A percentile compares a stretch with the other conserved stretches of the same genome.
Conservation (phyloP, 2,329 filamentous ascomycete species). For the Colletotrichum sp. region DNA sequence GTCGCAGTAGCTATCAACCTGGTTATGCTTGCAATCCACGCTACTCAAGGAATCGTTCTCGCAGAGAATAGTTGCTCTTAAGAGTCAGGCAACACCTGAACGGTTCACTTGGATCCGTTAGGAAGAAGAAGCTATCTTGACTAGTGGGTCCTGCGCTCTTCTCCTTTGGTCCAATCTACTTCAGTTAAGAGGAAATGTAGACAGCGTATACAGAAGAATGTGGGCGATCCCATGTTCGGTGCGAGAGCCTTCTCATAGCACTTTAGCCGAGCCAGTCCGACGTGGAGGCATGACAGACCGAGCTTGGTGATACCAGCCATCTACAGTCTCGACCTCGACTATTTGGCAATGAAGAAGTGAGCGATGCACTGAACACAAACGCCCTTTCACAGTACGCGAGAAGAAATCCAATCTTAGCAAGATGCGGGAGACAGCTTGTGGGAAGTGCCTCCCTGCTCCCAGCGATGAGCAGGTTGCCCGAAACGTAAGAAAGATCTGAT, state of each 20-base stretch:
- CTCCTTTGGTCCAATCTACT: background rate
- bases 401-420: background rate
- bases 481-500: background rate
- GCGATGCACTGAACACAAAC: background rate
- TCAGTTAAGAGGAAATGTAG: background rate
- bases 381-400: background rate
- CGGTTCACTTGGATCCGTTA: background rate
- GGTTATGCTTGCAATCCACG: background rate
- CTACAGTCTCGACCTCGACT: background rate
- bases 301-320: background rate
- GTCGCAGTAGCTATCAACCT: background rate
- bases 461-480: background rate
- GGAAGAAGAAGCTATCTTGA: background rate
- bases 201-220: background rate
- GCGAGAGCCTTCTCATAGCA: background rate
- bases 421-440: background rate
- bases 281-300: background rate
- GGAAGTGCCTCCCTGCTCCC: background rate
- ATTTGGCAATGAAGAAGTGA: rapidly evolving
- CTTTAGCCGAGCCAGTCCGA: background rate
- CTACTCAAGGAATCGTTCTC: background rate
- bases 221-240: background rate
- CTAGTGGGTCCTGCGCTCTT: background rate
- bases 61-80: background rate
- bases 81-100: background rate